Evolutionary conservation across 352 stramenopile genomes (phyloP).

Genomic region (Poterioochromonas sp.): DNA sequence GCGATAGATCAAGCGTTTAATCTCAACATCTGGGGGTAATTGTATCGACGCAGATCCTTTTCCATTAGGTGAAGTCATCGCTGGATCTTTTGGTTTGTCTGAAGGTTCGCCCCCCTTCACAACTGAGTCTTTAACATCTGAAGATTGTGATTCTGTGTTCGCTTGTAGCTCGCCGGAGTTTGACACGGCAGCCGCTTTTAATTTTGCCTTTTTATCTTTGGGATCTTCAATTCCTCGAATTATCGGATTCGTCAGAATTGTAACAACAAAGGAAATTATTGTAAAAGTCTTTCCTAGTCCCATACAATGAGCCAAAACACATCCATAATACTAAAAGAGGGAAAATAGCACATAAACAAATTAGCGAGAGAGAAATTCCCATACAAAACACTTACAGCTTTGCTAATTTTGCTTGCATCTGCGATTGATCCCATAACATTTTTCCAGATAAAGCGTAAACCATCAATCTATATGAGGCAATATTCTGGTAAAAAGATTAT

Average conservation of each 20-base stretch:
- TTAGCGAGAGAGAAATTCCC: not conserved
- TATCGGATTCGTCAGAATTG: not conserved
- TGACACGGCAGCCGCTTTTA: no score
- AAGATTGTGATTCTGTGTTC: not conserved
- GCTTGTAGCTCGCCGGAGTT: not conserved
- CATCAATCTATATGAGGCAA: not conserved
- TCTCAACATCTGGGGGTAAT: no score
- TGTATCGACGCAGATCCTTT: no score
- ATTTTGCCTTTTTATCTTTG: not conserved
- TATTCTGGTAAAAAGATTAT: not conserved
- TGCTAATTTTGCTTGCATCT: not conserved
- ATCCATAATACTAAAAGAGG: conserved; percentile 35
- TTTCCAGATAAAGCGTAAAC: conserved; percentile 6
- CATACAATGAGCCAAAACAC: conserved; percentile 49
- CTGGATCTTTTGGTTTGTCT: not conserved
- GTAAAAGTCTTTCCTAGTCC: conserved; percentile 46
- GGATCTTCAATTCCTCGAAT: not conserved
- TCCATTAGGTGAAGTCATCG: no score
- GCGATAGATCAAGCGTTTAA: not conserved
- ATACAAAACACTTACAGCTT: not conserved
- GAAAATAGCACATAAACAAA: no score
- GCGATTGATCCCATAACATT: not conserved
- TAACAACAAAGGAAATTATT: conserved; percentile 26
- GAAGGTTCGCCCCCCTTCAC: not conserved
- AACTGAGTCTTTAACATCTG: no score